These are phyloP conservation scores for Pseudozyma tsukubaensis DNA, from an alignment of 1,284 basidiomycete genomes.

Conservation along the genomic window DNA sequence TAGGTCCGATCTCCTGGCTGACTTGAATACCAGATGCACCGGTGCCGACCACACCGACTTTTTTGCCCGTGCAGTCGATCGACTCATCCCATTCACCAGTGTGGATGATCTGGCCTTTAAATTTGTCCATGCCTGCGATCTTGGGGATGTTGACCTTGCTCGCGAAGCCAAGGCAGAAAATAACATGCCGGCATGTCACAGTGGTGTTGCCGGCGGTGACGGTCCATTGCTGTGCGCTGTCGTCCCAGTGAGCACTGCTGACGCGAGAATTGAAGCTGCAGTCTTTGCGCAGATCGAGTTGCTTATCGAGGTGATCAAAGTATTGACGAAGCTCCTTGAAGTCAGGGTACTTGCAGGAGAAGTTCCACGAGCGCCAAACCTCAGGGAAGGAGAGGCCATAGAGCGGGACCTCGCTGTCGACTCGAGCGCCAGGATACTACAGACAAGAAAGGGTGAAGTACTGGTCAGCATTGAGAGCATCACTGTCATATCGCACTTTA, in stretches of 20 bases:
- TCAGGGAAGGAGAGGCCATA: slow-evolving; percentile 52
- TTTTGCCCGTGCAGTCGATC: slow-evolving; percentile 73
- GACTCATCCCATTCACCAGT: slow-evolving; percentile 75
- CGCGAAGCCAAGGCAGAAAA: slow-evolving; percentile 56
- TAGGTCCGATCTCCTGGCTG: slow-evolving; percentile 67
- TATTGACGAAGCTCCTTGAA: slow-evolving; percentile 52
- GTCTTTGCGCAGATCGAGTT: slow-evolving; percentile 51
- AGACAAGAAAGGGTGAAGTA: not conserved
- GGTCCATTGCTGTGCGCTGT: slow-evolving; percentile 32
- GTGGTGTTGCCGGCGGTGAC: slow-evolving; percentile 36
- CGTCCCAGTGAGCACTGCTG: slow-evolving; percentile 46
- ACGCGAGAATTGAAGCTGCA: slow-evolving; percentile 53
- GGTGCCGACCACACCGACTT: slow-evolving; percentile 76
- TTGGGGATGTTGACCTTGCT: slow-evolving; percentile 70
- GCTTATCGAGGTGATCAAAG: slow-evolving; percentile 52
- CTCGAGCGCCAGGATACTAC: slow-evolving; percentile 50
- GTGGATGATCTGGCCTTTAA: slow-evolving; percentile 74
- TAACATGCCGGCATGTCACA: slow-evolving; percentile 46
- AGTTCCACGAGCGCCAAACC: slow-evolving; percentile 50
- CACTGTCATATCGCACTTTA: not conserved
- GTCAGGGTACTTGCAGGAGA: slow-evolving; percentile 51
- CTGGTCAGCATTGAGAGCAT: not conserved
- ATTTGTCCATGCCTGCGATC: slow-evolving; percentile 71
- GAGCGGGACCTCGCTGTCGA: slow-evolving; percentile 51
- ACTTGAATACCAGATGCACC: slow-evolving; percentile 73